Conservation (phyloP, 257 asterid genomes). For the Anisodus tanguticus region DNA sequence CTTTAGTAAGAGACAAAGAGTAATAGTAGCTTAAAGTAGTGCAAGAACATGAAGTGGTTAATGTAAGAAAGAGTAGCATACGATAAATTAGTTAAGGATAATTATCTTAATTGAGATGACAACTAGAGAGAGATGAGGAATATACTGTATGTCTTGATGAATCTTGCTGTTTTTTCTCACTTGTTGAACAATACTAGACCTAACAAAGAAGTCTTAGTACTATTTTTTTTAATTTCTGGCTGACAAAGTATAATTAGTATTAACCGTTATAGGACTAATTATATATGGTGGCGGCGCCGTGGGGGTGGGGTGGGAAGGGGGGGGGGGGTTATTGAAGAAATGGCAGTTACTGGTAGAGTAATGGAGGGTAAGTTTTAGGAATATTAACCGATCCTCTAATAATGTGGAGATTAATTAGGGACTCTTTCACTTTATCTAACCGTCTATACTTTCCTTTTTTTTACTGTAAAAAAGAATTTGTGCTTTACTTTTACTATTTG, state of each 20-base stretch:
- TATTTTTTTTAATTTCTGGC: background rate
- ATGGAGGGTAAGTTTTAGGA: conserved; percentile 16
- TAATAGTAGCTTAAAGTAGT: background rate
- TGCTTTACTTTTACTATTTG: background rate
- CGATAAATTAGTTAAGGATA: background rate
- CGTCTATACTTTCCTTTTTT: background rate
- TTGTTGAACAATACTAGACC: conserved; percentile 17
- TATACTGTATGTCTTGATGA: background rate
- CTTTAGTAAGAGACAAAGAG: background rate
- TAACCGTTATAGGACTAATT: background rate
- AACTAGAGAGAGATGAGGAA: background rate
- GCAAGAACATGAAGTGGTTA: background rate
- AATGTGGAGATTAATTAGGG: conserved; percentile 18
- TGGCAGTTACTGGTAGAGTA: background rate
- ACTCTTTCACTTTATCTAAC: background rate
- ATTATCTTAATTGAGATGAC: background rate
- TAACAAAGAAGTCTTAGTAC: background rate
- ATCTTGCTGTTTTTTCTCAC: background rate
- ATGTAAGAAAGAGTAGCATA: background rate
- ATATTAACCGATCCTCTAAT: background rate
- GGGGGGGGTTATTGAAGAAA: background rate
- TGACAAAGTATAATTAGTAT: background rate
- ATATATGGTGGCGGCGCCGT: background rate
- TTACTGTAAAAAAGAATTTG: background rate
- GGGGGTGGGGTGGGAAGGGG: background rate